Evolutionary conservation across 495 filamentous ascomycete species (phyloP), one percentile per base, ranked within the genome.

Genomic region (Hyaloscypha variabilis): DNA sequence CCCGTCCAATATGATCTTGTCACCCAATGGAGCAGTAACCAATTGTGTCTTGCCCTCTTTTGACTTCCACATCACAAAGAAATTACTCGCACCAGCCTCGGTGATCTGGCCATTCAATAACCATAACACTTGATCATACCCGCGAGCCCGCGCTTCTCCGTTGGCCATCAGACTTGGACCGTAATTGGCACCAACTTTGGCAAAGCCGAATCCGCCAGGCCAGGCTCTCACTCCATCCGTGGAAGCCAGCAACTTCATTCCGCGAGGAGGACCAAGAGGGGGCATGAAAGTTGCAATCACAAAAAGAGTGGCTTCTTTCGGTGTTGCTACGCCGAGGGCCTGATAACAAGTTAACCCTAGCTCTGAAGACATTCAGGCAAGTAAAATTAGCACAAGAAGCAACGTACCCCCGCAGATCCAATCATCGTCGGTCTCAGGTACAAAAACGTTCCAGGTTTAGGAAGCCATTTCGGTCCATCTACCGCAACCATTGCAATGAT

Each of bases 111-210:
- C 84, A 51, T 93, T 79, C 67, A 94, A 93, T 57, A 97, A 82
- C 93, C 93, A 97, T n/a, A 97, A 84, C 31, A 96, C 89, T 81
- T 97, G 93, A 70, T 93, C 84, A 68, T 87, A 97, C 3, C 93
- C 93, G 61, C 82, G 74, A 13, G 78, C 80, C 62, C 83, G 78
- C 8, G 93, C 93, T 73, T 92, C 88, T 42, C 82, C 79, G 51
- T 93, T 91, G 2, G 92, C 89, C 63, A 90, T 82, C 49, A 97
- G 79, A 26, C 82, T 86, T 8, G 93, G 93, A 0, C 92, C 93
- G 74, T 97, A 97, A 80, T 97, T 97, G 28, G 93, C 93, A 54
- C 92, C 92, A 13, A 97, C 86, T 78, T 97, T 97, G 56, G 92
- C 92, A 68, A 88, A 92, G 0, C 93, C 93, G 72, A 94, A 95